phyloP scores from a whole-genome alignment of 257 asterid species.

The Primulina eburnea region DNA sequence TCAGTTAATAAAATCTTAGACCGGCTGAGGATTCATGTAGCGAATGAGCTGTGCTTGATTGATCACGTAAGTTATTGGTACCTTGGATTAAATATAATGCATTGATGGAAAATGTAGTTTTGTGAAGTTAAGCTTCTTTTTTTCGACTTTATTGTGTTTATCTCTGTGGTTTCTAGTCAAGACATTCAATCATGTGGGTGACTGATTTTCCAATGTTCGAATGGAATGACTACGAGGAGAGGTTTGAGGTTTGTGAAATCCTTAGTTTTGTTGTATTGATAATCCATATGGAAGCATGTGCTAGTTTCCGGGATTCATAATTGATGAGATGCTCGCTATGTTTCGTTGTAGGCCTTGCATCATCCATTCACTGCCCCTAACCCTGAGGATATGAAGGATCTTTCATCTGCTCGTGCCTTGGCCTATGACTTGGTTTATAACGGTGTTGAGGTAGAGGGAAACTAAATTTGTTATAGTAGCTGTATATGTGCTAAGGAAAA shows the following conservation, averaged over 20 bases:
- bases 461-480: conserved; percentile 4
- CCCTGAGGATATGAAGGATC: conserved; percentile 84
- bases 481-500: conserved; percentile 4
- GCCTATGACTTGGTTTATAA: conserved; percentile 99
- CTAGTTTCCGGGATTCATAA: conserved; percentile 6
- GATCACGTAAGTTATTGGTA: conserved; percentile 61
- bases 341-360: conserved; percentile 72
- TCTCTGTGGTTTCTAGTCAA: conserved; percentile 50
- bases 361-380: conserved; percentile 98
- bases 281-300: neutral
- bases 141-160: conserved; percentile 23
- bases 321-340: conserved; percentile 9
- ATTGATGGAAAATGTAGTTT: neutral
- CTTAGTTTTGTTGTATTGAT: neutral
- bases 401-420: conserved; percentile 89
- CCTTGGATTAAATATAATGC: conserved; percentile 5
- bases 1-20: conserved; percentile 78
- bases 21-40: conserved; percentile 65
- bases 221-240: conserved; percentile 89
- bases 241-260: conserved; percentile 74
- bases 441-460: conserved; percentile 79
- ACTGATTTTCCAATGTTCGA: conserved; percentile 99
- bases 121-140: conserved; percentile 10
- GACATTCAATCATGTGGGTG: conserved; percentile 91
- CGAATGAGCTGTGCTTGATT: conserved; percentile 72